Base-by-base conservation (phyloP, 768 basidiomycete genomes). In the Tricholoma sp. region DNA sequence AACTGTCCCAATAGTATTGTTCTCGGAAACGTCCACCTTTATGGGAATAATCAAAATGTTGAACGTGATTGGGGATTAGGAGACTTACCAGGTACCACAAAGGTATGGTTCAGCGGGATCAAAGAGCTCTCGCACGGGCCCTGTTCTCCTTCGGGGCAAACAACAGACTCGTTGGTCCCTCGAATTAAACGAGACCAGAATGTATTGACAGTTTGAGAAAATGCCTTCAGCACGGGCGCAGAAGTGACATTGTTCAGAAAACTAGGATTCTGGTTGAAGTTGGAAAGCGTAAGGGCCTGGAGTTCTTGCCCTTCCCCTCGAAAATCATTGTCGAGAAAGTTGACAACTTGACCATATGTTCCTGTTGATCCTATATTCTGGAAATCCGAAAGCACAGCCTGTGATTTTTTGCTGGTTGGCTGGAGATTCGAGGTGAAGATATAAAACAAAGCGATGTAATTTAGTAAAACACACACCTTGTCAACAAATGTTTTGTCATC, bases 401-500 rank as follows among this genome's bases (percentile, higher is more conserved):
- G 82, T 1, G 86, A 66, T 0, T 79, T 70, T 63, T 85, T 83
- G 65, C 75, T 79, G 1, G 94, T 96, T 2, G 94, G 94, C 78
- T 94, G 76, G 16, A 37, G 21, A 37, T 54, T 37, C 24, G 24
- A 41, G 31, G 45, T 56, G 22, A 29, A 51, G 19, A 50, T 27
- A 16, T 32, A 37, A 24, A 43, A 11, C 22, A 39, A n/a, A 4
- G 24, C 16, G 8, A 24, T n/a, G 12, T 51, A 32, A 32, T 32
- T 8, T 24, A 55, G 39, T 52, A 4, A 54, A 34, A 14, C 16
- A 50, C 69, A 31, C 53, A 76, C 79, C 67, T 83, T 83, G 77
- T 96, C 94, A 7, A 89, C 89, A 68, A 96, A 86, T 0, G 91
- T 94, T 73, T 97, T 96, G 47, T 86, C 84, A 70, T 97, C 94